Evolutionary conservation across 2,329 filamentous ascomycete genomes (phyloP).

Genomic region (Cyanodermella asteris): DNA sequence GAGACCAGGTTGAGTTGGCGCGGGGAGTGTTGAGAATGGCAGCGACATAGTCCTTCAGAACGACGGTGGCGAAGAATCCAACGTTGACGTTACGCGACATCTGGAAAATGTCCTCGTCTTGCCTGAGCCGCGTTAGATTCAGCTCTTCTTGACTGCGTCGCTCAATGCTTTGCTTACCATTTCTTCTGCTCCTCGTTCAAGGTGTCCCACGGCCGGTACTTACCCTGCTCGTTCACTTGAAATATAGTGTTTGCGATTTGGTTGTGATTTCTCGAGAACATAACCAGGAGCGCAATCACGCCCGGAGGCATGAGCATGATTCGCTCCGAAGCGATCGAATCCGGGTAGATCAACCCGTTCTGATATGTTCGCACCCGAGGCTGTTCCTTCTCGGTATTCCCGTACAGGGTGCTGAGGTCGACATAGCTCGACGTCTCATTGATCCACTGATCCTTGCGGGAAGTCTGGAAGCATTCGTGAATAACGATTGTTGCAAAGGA

Average conservation of each 20-base stretch:
- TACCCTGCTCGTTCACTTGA: too few species aligned
- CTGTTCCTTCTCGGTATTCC: conserved; percentile 32
- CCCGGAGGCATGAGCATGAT: conserved; percentile 50
- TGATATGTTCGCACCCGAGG: conserved; percentile 37
- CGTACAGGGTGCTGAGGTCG: conserved; percentile 50
- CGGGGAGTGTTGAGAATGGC: conserved; percentile 55
- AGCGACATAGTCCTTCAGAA: conserved; percentile 54
- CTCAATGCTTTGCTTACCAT: too few species aligned
- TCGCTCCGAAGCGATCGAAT: conserved; percentile 49
- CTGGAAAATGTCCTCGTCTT: conserved; percentile 61
- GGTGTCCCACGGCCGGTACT: too few species aligned
- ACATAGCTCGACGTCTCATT: conserved; percentile 52
- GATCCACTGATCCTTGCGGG: conserved; percentile 33
- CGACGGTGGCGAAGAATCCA: conserved; percentile 34
- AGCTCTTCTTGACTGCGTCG: conserved; percentile 27
- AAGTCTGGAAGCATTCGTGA: conserved; percentile 53
- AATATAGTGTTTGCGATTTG: too few species aligned
- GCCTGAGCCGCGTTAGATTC: conserved; percentile 36
- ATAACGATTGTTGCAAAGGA: conserved; percentile 55
- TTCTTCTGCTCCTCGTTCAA: too few species aligned
- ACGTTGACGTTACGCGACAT: conserved; percentile 39
- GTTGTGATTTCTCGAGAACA: too few species aligned
- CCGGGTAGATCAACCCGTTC: conserved; percentile 49
- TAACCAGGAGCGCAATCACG: conserved; percentile 48
- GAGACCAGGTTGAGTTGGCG: conserved; percentile 55